Base-by-base conservation (phyloP, 176 grass and related monocot genomes). In the Neostapfia colusana region DNA sequence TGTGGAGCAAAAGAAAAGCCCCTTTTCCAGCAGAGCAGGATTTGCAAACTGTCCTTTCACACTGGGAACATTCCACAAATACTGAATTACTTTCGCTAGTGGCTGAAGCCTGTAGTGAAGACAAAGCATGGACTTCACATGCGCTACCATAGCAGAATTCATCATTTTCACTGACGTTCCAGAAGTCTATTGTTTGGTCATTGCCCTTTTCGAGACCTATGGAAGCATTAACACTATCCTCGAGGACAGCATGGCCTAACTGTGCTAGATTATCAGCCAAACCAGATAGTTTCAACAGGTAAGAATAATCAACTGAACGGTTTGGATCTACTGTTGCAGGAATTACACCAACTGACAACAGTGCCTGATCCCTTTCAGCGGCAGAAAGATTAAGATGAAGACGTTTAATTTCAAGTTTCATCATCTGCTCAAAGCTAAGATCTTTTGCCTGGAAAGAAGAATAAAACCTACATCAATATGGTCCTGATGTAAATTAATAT, bases 331-430 rank as follows among this genome's bases (percentile, higher is more conserved):
- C 85, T 80, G 87, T 90, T 56, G 95, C 77, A 74, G 95, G 95
- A 93, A 95, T 93, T 65, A 95, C 85, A 77, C 95, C 89, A 65
- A 99, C 82, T 15, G 89, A 99, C 72, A 99, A 75, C 69, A 99
- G 73, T 44, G 91, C 87, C 21, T 81, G 88, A 63, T 99, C 95
- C 87, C 91, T 92, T 86, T 99, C 74, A 5, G 95, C 89, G 57
- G 95, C 83, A 63, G 89, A 99, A 86, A 99, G 82, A 84, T 90
- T 87, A 72, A 88, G 86, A 79, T 65, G 72, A 62, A 99, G 87
- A 27, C 95, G 95, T 82, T 92, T 85, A 76, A 95, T 88, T 86
- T 99, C 95, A 79, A 99, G 95, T 67, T 88, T 92, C 91, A 99
- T 88, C 59, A 83, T 82, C 65, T 99, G 87, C 40, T 95, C 89